A percentile compares a stretch with the other conserved stretches of the same genome.
phyloP scores from a whole-genome alignment of 352 stramenopile genomes.

The Phytophthora chlamydospora region DNA sequence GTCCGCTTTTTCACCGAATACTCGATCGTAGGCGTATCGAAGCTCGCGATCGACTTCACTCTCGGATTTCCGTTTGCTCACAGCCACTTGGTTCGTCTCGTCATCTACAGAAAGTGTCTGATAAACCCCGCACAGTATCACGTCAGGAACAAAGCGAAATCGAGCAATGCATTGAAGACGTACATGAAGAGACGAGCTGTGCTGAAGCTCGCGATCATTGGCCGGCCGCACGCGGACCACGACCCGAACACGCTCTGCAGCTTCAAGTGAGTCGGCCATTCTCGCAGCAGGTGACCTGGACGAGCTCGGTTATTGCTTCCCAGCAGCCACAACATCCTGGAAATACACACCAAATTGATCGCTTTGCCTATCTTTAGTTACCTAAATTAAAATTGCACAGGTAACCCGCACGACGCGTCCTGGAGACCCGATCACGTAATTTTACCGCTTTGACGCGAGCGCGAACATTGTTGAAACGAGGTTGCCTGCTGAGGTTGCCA shows the following conservation, averaged over 20 bases:
- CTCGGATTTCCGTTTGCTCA: constrained; percentile 57
- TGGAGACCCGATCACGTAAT: constrained; percentile 2
- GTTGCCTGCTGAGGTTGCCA: constrained; percentile 14
- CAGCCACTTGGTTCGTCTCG: constrained; percentile 40
- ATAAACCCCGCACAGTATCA: background rate
- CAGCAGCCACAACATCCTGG: constrained; percentile 7
- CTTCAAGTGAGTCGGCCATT: constrained; percentile 46
- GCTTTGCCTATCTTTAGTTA: constrained; percentile 26
- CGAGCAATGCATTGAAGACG: constrained; percentile 1
- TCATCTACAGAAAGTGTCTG: constrained; percentile 49
- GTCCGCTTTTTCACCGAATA: constrained; percentile 61
- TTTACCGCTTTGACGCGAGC: background rate
- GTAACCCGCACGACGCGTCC: background rate
- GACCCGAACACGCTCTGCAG: constrained; percentile 72
- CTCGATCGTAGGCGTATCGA: constrained; percentile 71
- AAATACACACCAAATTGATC: constrained; percentile 15
- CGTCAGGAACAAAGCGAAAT: background rate
- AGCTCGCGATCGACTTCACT: constrained; percentile 54
- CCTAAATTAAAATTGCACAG: background rate
- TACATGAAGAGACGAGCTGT: constrained; percentile 37
- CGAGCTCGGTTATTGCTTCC: background rate
- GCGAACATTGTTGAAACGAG: constrained; percentile 7
- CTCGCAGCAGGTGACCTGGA: constrained; percentile 8
- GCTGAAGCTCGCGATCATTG: constrained; percentile 71
- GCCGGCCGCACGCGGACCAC: constrained; percentile 78